These are phyloP conservation scores for Microcyclospora pomicola DNA, from an alignment of 2,329 filamentous ascomycete species.

Conservation along the genomic window DNA sequence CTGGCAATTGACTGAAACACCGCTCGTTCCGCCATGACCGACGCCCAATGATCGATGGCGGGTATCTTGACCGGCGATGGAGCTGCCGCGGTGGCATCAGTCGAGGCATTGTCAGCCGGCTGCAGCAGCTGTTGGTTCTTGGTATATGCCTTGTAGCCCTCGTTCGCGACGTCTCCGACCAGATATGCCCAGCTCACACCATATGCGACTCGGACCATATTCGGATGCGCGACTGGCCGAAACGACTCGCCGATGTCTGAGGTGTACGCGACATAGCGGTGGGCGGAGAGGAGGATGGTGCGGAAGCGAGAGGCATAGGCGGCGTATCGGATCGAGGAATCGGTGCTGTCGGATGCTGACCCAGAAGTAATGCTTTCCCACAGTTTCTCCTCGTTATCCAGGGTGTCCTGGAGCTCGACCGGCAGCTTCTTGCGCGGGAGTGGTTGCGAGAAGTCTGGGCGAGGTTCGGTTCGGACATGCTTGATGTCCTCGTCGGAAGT, in stretches of 20 bases:
- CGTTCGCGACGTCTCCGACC: constrained; percentile 75
- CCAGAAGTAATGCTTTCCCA: constrained; percentile 47
- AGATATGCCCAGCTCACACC: constrained; percentile 88
- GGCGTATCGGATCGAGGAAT: constrained; percentile 76
- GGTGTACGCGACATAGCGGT: constrained; percentile 94
- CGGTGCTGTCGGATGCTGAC: constrained; percentile 64
- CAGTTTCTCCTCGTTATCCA: constrained; percentile 54
- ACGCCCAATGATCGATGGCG: constrained; percentile 76
- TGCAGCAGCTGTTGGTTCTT: constrained; percentile 66
- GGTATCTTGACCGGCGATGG: constrained; percentile 32
- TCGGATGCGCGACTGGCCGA: constrained; percentile 78
- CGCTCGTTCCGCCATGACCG: constrained; percentile 80
- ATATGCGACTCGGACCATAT: constrained; percentile 69
- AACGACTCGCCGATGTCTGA: constrained; percentile 93
- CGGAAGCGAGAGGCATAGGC: constrained; percentile 64
- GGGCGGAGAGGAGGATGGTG: constrained; percentile 67
- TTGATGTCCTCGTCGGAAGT: constrained; percentile 19
- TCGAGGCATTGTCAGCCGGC: constrained; percentile 38
- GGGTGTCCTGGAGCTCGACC: constrained; percentile 40
- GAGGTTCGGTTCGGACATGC: constrained; percentile 28
- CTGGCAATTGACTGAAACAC: constrained; percentile 82
- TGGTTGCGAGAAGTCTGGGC: constrained; percentile 35
- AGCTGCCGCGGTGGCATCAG: constrained; percentile 21
- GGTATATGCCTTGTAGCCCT: constrained; percentile 90
- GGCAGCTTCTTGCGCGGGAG: constrained; percentile 39